Conservation (phyloP, 345 rosid species). For the Bruguiera gymnorhiza region DNA sequence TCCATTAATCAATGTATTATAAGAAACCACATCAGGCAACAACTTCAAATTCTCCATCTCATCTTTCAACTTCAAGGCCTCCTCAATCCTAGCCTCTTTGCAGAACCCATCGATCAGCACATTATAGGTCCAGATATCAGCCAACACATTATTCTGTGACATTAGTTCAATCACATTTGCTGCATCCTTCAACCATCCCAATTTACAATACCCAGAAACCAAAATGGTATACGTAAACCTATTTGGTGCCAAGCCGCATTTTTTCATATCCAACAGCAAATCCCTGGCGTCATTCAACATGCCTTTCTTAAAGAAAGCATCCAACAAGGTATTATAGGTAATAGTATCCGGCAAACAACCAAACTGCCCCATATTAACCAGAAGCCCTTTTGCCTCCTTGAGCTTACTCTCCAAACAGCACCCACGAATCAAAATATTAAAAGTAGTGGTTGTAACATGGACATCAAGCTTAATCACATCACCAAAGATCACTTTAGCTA, state of each 20-base stretch:
- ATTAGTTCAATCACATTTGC: conserved; percentile 61
- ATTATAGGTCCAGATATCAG: conserved; percentile 70
- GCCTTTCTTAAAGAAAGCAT: conserved; percentile 69
- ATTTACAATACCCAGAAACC: conserved; percentile 66
- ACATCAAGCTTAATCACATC: conserved; percentile 53
- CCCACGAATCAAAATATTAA: conserved; percentile 67
- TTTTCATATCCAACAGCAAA: conserved; percentile 67
- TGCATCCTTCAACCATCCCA: conserved; percentile 76
- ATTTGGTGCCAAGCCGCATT: conserved; percentile 53
- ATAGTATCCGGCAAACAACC: conserved; percentile 59
- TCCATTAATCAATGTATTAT: conserved; percentile 73
- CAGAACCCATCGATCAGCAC: conserved; percentile 64
- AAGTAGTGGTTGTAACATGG: conserved; percentile 42
- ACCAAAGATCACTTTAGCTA: conserved; percentile 50
- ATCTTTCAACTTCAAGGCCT: conserved; percentile 54
- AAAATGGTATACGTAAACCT: conserved; percentile 54
- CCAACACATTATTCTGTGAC: conserved; percentile 48
- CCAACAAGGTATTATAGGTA: conserved; percentile 67
- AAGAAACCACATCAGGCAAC: conserved; percentile 73
- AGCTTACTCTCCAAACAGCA: conserved; percentile 64
- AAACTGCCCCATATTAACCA: conserved; percentile 54
- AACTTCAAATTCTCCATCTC: conserved; percentile 67
- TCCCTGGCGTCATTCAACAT: conserved; percentile 62
- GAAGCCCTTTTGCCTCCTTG: conserved; percentile 42
- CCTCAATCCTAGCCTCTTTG: conserved; percentile 47